These are phyloP conservation scores for Colletotrichum sublineola DNA, from an alignment of 2,329 filamentous ascomycete genomes.

Conservation along the genomic window DNA sequence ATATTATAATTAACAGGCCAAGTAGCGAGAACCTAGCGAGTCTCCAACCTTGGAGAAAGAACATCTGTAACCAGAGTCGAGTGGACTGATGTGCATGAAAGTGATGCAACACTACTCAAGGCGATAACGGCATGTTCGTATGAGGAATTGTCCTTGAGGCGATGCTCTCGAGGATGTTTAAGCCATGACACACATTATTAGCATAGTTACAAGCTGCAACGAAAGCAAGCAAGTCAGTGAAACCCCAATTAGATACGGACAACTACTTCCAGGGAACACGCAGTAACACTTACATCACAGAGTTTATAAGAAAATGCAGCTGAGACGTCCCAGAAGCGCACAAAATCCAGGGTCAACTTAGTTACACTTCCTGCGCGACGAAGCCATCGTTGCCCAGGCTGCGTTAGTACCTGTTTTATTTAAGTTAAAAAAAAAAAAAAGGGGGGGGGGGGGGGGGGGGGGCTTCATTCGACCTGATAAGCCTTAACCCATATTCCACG, in stretches of 20 bases:
- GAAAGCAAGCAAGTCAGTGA: not conserved
- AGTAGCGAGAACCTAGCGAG: not conserved
- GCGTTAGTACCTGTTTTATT: not conserved
- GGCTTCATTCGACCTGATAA: not conserved
- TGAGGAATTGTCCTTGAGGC: not conserved
- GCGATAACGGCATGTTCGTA: not conserved
- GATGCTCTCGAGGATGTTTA: slow-evolving; percentile 1
- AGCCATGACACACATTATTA: not conserved
- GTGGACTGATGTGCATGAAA: not conserved
- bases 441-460: too few species aligned
- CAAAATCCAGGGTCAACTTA: not conserved
- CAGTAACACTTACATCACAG: not conserved
- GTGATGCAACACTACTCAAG: not conserved
- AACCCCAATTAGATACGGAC: not conserved
- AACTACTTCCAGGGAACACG: not conserved
- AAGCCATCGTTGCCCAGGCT: not conserved
- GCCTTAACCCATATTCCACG: not conserved
- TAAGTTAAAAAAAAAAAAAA: too few species aligned
- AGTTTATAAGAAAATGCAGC: not conserved
- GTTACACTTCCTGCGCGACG: not conserved
- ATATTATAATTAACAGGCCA: not conserved
- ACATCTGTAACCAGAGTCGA: not conserved
- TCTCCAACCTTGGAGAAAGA: not conserved
- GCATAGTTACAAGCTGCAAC: not conserved
- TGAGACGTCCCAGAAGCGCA: not conserved